Base-by-base conservation (phyloP, 495 filamentous ascomycete species). In the Aspergillus hancockii region DNA sequence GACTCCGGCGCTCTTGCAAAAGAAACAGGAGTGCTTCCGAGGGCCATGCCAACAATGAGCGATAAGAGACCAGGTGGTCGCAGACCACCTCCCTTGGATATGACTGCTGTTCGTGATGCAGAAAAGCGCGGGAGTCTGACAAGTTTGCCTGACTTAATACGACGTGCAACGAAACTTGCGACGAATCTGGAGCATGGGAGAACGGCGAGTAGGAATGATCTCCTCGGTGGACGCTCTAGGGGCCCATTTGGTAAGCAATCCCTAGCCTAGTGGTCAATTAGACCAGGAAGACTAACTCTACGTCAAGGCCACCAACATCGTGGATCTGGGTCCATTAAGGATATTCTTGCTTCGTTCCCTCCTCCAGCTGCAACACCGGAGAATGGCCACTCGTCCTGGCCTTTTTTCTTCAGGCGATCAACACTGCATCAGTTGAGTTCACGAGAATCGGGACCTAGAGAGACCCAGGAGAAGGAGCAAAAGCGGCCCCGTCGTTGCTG, bases 321-420 rank as follows among this genome's bases (percentile, higher is more conserved):
- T 46, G 67, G 71, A n/a, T 84, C 81, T 4, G 83, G 82, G 72
- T 83, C 92, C 63, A 79, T 98, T 45, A 93, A 91, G 16, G 92
- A 96, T 66, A 97, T 97, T 68, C 80, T 98, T 7, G 89, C 90
- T 13, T 90, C 92, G 14, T 98, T 98, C 59, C 94, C 94, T 13
- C 89, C 92, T 12, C 92, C 94, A 6, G 85, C 83, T 5, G 78
- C 85, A 7, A 79, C 79, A 8, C 86, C 81, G 7, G 85, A 83
- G 19, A 81, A 70, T 22, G 67, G 59, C 45, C 72, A 63, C 30
- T 64, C 68, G 14, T 76, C 75, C 28, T 80, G 78, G 78, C 74
- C 76, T 0, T 49, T 74, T 1, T 74, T 75, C 63, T 77, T 76
- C 57, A 59, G 67, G 19, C 64, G 68, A 23, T 76, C 75, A 3